Conservation (phyloP, 441 rosid species). For the Manihot esculenta region DNA sequence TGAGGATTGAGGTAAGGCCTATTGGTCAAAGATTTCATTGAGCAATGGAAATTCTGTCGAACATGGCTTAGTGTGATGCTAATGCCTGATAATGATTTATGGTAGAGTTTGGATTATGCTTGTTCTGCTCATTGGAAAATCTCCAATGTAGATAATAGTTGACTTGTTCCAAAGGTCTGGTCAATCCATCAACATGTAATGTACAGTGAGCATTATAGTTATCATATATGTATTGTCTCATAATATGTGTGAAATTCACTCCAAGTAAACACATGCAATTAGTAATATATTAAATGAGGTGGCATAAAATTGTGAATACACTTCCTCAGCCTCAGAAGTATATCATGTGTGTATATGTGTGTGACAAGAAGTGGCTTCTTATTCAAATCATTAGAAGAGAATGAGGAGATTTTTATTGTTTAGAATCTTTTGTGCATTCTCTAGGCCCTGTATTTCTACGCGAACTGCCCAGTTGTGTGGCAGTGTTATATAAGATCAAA, state of each 20-base stretch:
- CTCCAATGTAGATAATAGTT: neutral
- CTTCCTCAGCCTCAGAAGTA: no score
- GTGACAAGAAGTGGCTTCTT: neutral
- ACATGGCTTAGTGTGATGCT: neutral
- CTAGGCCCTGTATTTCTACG: neutral
- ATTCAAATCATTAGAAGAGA: neutral
- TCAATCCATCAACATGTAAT: neutral
- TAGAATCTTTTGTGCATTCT: neutral
- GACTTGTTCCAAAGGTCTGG: neutral
- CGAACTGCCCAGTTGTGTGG: neutral
- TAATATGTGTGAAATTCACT: no score
- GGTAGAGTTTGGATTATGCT: neutral
- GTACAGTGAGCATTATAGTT: neutral
- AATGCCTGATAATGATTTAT: neutral
- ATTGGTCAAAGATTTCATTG: neutral
- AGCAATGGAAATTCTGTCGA: neutral
- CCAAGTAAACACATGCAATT: no score
- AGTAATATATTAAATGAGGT: no score
- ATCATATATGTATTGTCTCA: no score
- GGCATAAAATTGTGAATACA: no score
- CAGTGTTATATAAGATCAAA: no score
- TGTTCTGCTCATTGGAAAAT: neutral
- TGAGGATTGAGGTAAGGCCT: neutral
- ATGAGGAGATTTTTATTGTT: neutral
- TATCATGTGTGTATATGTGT: neutral